Conservation (phyloP, 2,329 filamentous ascomycete species). For the Alternaria burnsii region DNA sequence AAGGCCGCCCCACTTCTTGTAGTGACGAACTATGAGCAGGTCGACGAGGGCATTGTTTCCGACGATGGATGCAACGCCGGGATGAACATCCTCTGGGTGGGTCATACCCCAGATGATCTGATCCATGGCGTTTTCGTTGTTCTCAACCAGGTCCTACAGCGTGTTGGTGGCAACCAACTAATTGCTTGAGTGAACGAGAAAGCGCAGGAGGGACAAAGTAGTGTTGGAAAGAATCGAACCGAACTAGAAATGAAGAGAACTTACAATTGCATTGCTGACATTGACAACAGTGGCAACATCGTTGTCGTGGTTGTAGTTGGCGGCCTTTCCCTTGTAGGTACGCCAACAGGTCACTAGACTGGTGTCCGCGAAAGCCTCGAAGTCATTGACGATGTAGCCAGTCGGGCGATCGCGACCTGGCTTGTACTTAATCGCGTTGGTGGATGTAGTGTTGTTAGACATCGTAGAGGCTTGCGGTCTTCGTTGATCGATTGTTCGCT, state of each 20-base stretch:
- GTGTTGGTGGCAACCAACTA: not conserved
- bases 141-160: not conserved
- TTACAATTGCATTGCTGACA: not conserved
- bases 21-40: conserved; percentile 20
- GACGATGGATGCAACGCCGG: conserved; percentile 4
- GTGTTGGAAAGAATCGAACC: not conserved
- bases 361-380: not conserved
- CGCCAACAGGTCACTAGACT: not conserved
- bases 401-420: not conserved
- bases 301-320: not conserved
- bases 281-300: not conserved
- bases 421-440: not conserved
- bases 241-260: not conserved
- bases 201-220: not conserved
- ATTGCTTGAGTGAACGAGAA: not conserved
- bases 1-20: conserved; percentile 20
- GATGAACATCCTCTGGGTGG: conserved; percentile 7
- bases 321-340: not conserved
- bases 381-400: not conserved
- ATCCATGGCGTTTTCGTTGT: conserved; percentile 5
- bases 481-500: not conserved
- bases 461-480: not conserved
- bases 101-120: conserved; percentile 19
- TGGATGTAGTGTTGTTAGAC: not conserved
- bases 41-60: conserved; percentile 8